Evolutionary conservation across 345 rosid genomes (phyloP).

Genomic region (Draba incana): DNA sequence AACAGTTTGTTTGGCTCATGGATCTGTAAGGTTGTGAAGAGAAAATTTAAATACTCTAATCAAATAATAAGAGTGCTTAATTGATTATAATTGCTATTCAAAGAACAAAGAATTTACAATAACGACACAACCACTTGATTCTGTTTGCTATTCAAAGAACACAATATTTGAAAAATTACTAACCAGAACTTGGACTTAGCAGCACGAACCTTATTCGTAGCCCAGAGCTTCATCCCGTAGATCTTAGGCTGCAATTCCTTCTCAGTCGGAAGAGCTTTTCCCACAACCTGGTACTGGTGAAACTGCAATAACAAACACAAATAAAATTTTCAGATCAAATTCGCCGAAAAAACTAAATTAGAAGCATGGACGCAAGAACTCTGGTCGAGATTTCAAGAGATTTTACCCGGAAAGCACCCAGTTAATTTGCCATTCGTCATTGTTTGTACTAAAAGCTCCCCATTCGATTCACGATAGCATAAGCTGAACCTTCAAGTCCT

Average conservation of each 20-base stretch:
- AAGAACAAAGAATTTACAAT: too few relatives aligned
- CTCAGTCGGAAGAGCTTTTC: conserved; percentile 57
- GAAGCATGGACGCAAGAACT: background rate
- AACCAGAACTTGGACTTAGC: conserved; percentile 70
- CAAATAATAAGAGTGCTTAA: too few relatives aligned
- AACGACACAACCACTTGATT: background rate
- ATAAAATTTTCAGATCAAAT: conserved; percentile 5
- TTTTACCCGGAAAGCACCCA: conserved; percentile 49
- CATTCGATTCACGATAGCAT: too few relatives aligned
- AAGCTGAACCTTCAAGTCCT: too few relatives aligned
- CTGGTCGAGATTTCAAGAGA: background rate
- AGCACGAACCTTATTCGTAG: conserved; percentile 60
- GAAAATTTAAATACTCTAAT: too few relatives aligned
- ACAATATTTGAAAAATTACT: conserved; percentile 1
- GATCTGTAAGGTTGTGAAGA: conserved; percentile 45
- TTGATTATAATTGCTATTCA: too few relatives aligned
- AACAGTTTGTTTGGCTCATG: conserved; percentile 48
- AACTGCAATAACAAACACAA: conserved; percentile 43
- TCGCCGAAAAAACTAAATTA: background rate
- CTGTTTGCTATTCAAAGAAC: background rate
- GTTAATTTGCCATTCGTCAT: too few relatives aligned
- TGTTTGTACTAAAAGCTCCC: too few relatives aligned
- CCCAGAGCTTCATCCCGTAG: conserved; percentile 63
- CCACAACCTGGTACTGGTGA: conserved; percentile 68
- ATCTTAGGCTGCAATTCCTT: conserved; percentile 55